Evolutionary conservation across 345 rosid species (phyloP), one percentile per base, ranked within the genome.

Genomic region (Gossypium ekmanianum): DNA sequence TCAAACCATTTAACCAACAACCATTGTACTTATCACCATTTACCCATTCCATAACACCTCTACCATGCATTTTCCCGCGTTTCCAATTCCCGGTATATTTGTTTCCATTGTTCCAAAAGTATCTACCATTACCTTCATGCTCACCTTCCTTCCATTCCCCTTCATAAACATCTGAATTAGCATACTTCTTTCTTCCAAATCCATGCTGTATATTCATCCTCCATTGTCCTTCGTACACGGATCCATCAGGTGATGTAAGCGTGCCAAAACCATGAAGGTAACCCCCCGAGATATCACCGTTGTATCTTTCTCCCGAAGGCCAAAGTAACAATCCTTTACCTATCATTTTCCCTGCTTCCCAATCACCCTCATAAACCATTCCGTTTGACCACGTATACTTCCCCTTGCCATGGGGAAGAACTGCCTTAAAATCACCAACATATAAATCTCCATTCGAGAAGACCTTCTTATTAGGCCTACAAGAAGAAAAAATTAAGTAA

Each of bases 101-200:
- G 81, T 92, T 91, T 56, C 98, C 98, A 43, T 75, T 87, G 74
- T 77, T 88, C 97, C 97, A 94, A 76, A 83, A 86, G 76, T 91
- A 94, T 61, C 85, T 85, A 52, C 98, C 97, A 44, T 85, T 81
- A 34, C 97, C 97, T 72, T 94, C 97, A n/a, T 78, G 94, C 29
- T 88, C 79, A 41, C 97, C 98, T 83, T 94, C 97, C 81, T 87
- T 91, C 97, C 97, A 94, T 3, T 81, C 83, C 75, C 98, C 98
- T 71, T 91, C 97, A 74, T 94, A 94, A 61, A 82, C 48, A 73
- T 92, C 97, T 12, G 83, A 82, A 79, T 94, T 91, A 75, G 74
- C 41, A 71, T 92, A 91, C 81, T 84, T 84, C 83, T 90, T 94
- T 80, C 80, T 90, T 18, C 98, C 98, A 14, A 88, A 80, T 29